Conservation (phyloP, 169 alveolate genomes). For the Cryptosporidium sp. region DNA sequence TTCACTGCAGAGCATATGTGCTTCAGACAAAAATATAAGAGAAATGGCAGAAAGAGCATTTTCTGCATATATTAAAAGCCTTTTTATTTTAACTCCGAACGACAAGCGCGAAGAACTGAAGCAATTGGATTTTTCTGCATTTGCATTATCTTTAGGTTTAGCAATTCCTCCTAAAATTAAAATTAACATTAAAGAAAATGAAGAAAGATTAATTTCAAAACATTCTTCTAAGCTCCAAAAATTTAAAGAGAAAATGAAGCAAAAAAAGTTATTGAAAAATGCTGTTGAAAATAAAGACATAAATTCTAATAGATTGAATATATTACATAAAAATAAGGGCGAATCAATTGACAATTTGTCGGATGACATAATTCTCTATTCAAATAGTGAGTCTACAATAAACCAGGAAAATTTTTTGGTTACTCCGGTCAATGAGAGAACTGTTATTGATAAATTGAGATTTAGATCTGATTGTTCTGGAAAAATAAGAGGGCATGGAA, state of each 20-base stretch:
- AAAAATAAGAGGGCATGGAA: conserved; percentile 53
- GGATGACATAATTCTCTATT: background rate
- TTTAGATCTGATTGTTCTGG: conserved; percentile 57
- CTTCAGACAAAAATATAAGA: conserved; percentile 43
- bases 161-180: conserved; percentile 54
- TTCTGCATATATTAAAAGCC: conserved; percentile 61
- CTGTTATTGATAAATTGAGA: conserved; percentile 10
- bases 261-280: conserved; percentile 1
- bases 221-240: conserved; percentile 31
- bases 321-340: background rate
- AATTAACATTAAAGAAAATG: background rate
- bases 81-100: conserved; percentile 21
- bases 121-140: conserved; percentile 4
- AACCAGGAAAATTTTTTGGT: background rate
- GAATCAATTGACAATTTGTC: background rate
- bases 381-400: background rate
- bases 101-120: conserved; percentile 7
- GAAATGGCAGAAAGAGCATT: conserved; percentile 69
- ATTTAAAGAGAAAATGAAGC: conserved; percentile 62
- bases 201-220: background rate
- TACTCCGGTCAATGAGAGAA: background rate
- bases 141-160: conserved; percentile 55
- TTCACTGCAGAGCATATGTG: conserved; percentile 47
- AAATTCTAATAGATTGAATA: background rate
- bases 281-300: background rate